Base-by-base conservation (phyloP, 805 yeast genomes). In the Candida lessepsii region DNA sequence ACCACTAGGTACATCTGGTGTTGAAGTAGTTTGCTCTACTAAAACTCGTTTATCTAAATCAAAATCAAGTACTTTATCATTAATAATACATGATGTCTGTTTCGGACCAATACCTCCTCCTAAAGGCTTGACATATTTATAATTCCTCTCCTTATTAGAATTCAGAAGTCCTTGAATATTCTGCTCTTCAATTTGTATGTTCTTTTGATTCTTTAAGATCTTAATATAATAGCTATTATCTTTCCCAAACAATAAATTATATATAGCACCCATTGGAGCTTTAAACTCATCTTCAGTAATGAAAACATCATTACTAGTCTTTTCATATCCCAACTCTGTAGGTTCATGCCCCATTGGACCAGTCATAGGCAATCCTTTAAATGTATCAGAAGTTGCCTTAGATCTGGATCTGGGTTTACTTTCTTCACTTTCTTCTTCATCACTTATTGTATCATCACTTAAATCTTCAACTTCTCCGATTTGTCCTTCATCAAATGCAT, bases 1-100 rank as follows among this genome's bases (percentile, higher is more conserved):
- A 6, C 95, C 93, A 24, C 85, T 79, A 0, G 95, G 95, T n/a
- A 85, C 87, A 62, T 85, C 93, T 0, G 93, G 95, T 0, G 88
- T 81, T 35, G 71, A 74, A 0, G 89, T 80, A 1, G 67, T 57
- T 48, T 82, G 86, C 2, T 73, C 67, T 2, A 80, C 76, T 21
- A 69, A 65, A 16, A 80, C 67, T 41, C 57, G 63, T 18, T 67
- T 62, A 5, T 73, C 66, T 14, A 75, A 66, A 51, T 83, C 81
- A 40, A 55, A 65, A 30, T 72, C 66, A 21, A 79, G 78, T 13
- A 84, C 53, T 2, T 70, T 70, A 52, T 86, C 95, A 4, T 71
- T 67, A 34, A 85, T 81, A 13, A 68, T 57, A 64, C 91, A 84
- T 42, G 63, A 63, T 0, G 95, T 84, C 49, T 83, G 84, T 49